phyloP scores from a whole-genome alignment of 2,329 filamentous ascomycete genomes.

The Fusarium pseudoanthophilum region DNA sequence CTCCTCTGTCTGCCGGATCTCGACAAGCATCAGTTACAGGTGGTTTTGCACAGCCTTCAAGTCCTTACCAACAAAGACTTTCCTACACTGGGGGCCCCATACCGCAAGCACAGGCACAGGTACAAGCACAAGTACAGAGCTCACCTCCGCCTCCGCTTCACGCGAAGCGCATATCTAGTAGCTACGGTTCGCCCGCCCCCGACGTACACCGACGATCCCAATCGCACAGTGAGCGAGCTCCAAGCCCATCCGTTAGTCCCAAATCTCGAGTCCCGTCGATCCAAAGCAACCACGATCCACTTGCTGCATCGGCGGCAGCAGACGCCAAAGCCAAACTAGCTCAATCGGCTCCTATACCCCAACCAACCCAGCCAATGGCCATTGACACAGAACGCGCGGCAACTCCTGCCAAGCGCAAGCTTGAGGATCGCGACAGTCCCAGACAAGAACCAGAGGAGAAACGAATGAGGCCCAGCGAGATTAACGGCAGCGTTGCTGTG shows the following conservation, averaged over 20 bases:
- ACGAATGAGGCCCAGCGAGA: slow-evolving; percentile 61
- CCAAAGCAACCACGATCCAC: slow-evolving; percentile 55
- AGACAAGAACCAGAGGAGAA: slow-evolving; percentile 62
- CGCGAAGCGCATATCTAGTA: slow-evolving; percentile 55
- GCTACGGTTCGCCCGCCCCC: slow-evolving; percentile 56
- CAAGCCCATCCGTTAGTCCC: slow-evolving; percentile 80
- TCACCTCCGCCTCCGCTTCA: slow-evolving; percentile 52
- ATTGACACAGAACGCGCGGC: slow-evolving; percentile 47
- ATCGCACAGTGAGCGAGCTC: slow-evolving; percentile 72
- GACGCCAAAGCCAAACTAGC: slow-evolving; percentile 41
- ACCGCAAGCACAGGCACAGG: slow-evolving; percentile 44
- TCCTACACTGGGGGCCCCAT: slow-evolving; percentile 45
- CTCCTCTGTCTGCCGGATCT: slow-evolving; percentile 56
- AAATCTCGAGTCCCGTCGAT: slow-evolving; percentile 73
- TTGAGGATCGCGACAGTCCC: slow-evolving; percentile 54
- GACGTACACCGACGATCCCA: slow-evolving; percentile 61
- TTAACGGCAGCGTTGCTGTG: slow-evolving; percentile 54
- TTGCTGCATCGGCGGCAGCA: slow-evolving; percentile 44
- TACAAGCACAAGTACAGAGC: slow-evolving; percentile 45
- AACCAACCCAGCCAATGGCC: slow-evolving; percentile 46
- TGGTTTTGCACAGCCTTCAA: slow-evolving; percentile 62
- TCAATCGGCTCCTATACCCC: slow-evolving; percentile 33
- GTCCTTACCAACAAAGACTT: slow-evolving; percentile 68
- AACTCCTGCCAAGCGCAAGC: slow-evolving; percentile 55
- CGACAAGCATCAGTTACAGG: slow-evolving; percentile 56